Evolutionary conservation across 768 basidiomycete genomes (phyloP).

Genomic region (Tulasnella sp.): DNA sequence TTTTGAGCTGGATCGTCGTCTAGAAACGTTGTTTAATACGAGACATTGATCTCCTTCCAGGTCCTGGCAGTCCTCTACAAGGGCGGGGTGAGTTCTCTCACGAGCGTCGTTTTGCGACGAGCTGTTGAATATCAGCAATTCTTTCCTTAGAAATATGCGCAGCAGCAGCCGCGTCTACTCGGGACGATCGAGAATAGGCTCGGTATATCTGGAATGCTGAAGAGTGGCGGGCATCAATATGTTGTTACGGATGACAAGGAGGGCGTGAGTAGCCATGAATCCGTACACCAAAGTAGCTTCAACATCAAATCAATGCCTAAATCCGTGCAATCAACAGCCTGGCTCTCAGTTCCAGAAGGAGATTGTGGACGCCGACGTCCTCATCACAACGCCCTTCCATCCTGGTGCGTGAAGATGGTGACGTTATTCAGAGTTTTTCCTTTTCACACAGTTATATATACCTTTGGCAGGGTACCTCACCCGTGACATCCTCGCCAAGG

Average conservation of each 20-base stretch:
- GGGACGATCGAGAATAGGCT: slow-evolving; percentile 81
- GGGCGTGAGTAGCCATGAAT: slow-evolving; percentile 38
- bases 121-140: too few species aligned
- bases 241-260: slow-evolving; percentile 76
- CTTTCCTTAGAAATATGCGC: slow-evolving; percentile 38
- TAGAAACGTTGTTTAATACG: neutral
- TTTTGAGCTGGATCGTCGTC: too few species aligned
- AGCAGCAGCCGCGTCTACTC: slow-evolving; percentile 59
- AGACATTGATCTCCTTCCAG: too few species aligned
- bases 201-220: slow-evolving; percentile 58
- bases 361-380: slow-evolving; percentile 51
- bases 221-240: slow-evolving; percentile 60
- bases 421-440: neutral
- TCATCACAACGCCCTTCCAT: slow-evolving; percentile 81
- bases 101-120: too few species aligned
- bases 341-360: neutral
- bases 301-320: neutral
- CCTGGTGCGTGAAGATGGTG: slow-evolving; percentile 28
- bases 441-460: neutral
- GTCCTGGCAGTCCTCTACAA: slow-evolving; percentile 65
- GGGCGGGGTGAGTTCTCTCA: slow-evolving; percentile 31
- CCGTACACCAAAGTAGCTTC: neutral
- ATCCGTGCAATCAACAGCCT: neutral
- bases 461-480: slow-evolving; percentile 55
- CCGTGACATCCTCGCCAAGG: slow-evolving; percentile 41